phyloP scores from a whole-genome alignment of 2,329 filamentous ascomycete genomes.

The Aspergillus alliaceus region DNA sequence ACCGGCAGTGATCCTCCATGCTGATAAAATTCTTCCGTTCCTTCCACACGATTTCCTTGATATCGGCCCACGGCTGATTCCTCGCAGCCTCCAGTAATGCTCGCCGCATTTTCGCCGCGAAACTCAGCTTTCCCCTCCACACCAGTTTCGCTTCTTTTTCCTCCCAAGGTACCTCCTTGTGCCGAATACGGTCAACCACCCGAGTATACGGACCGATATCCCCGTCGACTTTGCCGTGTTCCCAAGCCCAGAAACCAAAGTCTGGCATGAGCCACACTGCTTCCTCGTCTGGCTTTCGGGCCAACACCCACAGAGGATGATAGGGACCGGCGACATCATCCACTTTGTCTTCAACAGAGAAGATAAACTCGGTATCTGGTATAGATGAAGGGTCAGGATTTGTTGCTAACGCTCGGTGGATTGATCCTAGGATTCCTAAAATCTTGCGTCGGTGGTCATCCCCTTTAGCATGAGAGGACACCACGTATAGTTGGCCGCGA shows the following conservation, averaged over 20 bases:
- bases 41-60: conserved; percentile 38
- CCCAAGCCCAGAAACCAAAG: conserved; percentile 51
- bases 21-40: conserved; percentile 44
- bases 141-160: conserved; percentile 40
- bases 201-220: conserved; percentile 24
- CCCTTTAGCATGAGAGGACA: conserved; percentile 22
- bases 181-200: conserved; percentile 20
- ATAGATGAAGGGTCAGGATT: conserved; percentile 27
- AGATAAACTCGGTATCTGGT: conserved; percentile 46
- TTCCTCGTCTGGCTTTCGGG: conserved; percentile 32
- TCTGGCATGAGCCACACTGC: conserved; percentile 50
- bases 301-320: conserved; percentile 40
- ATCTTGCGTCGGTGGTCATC: conserved; percentile 27
- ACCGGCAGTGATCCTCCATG: conserved; percentile 54
- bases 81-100: conserved; percentile 32
- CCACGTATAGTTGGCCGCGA: conserved; percentile 26
- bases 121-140: conserved; percentile 45
- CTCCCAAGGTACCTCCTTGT: conserved; percentile 17
- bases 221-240: conserved; percentile 21
- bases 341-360: conserved; percentile 36
- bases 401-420: conserved; percentile 44
- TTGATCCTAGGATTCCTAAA: conserved; percentile 39
- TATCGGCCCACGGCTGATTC: conserved; percentile 44
- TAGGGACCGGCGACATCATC: conserved; percentile 36
- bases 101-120: conserved; percentile 33